These are phyloP conservation scores for Purpureocillium takamizusanense DNA, from an alignment of 2,329 filamentous ascomycete genomes.

Conservation along the genomic window DNA sequence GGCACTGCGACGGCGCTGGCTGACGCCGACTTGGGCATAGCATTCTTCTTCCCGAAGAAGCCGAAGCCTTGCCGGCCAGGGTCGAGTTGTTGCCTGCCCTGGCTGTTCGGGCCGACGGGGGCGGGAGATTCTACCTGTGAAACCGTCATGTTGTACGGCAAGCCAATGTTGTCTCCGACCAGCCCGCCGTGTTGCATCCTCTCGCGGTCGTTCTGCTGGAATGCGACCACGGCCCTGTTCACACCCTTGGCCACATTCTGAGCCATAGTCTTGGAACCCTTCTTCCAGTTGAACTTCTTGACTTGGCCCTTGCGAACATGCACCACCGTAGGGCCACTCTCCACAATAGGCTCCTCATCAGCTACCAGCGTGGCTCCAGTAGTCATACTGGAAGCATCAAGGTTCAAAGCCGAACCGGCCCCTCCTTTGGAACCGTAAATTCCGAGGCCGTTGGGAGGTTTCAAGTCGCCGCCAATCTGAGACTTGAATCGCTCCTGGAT, in stretches of 20 bases:
- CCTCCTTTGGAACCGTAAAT: conserved; percentile 47
- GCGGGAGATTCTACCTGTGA: conserved; percentile 41
- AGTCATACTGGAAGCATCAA: conserved; percentile 44
- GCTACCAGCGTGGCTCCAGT: conserved; percentile 51
- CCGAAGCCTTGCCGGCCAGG: conserved; percentile 53
- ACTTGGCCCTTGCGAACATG: conserved; percentile 90
- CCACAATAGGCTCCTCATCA: conserved; percentile 59
- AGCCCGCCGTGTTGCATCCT: conserved; percentile 42
- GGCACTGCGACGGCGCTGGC: conserved; percentile 28
- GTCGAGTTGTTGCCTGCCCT: conserved; percentile 17
- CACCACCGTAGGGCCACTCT: conserved; percentile 80
- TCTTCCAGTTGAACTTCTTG: conserved; percentile 99
- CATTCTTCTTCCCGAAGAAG: conserved; percentile 56
- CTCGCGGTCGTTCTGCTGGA: conserved; percentile 51
- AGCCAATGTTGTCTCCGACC: conserved; percentile 54
- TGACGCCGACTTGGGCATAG: conserved; percentile 43
- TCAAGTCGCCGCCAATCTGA: conserved; percentile 46
- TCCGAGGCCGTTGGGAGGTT: conserved; percentile 44
- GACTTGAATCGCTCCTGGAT: conserved; percentile 91
- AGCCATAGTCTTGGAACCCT: conserved; percentile 84
- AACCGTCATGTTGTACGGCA: conserved; percentile 63
- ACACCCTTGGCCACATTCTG: conserved; percentile 92
- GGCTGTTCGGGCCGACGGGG: conserved; percentile 18
- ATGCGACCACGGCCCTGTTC: conserved; percentile 79
- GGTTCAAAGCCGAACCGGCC: conserved; percentile 39